Conservation (phyloP, 441 rosid genomes). For the Pelargonium exstipulatum region DNA sequence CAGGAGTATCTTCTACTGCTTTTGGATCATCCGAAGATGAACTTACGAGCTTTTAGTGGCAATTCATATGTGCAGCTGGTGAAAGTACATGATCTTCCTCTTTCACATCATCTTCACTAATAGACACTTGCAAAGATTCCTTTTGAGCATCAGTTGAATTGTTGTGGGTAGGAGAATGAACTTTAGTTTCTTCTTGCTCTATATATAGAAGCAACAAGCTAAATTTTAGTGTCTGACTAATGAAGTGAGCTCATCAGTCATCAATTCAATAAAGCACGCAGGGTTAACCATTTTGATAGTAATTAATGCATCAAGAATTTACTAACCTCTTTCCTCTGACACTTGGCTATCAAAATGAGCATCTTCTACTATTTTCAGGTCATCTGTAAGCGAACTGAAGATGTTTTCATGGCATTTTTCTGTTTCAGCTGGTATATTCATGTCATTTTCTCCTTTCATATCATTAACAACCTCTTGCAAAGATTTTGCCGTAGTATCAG, state of each 20-base stretch:
- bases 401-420: not conserved
- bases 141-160: no score
- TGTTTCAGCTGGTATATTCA: not conserved
- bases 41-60: not conserved
- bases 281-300: no score
- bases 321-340: not conserved
- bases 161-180: no score
- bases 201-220: no score
- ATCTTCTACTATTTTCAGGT: not conserved
- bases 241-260: no score
- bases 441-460: not conserved
- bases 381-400: not conserved
- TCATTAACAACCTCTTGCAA: not conserved
- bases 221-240: no score
- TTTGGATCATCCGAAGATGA: not conserved
- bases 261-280: no score
- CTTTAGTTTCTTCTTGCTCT: no score
- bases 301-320: no score
- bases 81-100: not conserved
- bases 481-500: not conserved
- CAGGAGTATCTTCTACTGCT: not conserved
- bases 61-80: not conserved
- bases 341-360: not conserved
- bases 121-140: no score
- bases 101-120: no score